Base-by-base conservation (phyloP, 768 basidiomycete species). In the Leucocoprinus sp. region DNA sequence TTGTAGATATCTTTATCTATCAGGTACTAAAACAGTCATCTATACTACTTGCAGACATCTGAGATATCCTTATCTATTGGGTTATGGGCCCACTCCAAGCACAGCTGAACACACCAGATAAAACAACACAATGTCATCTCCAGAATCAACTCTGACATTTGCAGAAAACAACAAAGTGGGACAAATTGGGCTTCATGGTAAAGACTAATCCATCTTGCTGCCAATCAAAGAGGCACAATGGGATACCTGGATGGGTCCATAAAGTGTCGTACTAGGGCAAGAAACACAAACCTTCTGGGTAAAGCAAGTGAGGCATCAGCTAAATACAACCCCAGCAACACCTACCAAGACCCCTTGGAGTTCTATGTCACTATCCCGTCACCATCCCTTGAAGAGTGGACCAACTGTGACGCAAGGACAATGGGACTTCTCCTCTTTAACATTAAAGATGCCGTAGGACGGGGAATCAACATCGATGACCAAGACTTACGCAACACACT, bases 401-500 rank as follows among this genome's bases (percentile, higher is more conserved):
- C 33, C 12, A 12, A 22, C 8, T 12, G 21, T 4, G 24, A 34
- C 8, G 19, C 28, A 3, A 33, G 29, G 42, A n/a, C 42, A 18
- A 34, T n/a, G 28, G 17, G 31, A 3, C 42, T 43, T 2, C 42
- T 43, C 5, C 8, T 43, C 2, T 43, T 12, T 22, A 43, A 43
- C 31, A 43, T 23, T 8, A 19, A 18, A 1, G 26, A 43, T 18
- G 29, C 42, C 2, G 8, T 43, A 19, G 29, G 42, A 3, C 31
- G 33, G 5, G 42, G 29, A 18, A 34, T 34, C 8, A 33, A 19
- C 17, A 27, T 27, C 22, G 4, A 7, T 40, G 39, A 52, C 6
- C 34, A 26, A 4, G 47, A 45, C 0, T 47, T 59, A 0, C 42
- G 50, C 0, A 50, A 36, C 1, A 46, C 48, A 9, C 26, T 23